Base-by-base conservation (phyloP, 768 basidiomycete species). In the Mycena vulgaris region DNA sequence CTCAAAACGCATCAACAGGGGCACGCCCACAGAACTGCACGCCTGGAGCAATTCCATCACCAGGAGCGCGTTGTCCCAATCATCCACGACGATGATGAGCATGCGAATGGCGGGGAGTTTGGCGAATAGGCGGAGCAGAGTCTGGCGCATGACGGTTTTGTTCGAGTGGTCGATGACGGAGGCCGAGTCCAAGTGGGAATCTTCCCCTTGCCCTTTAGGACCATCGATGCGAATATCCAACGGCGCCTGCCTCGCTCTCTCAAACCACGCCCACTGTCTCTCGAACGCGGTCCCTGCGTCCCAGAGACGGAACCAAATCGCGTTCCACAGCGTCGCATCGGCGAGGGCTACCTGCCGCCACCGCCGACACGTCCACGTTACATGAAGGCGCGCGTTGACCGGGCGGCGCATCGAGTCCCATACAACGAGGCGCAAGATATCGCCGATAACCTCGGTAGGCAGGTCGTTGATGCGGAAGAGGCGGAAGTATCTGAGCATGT, bases 361-460 rank as follows among this genome's bases (percentile, higher is more conserved):
- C 48, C 79, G 80, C 63, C 78, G 81, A 75, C 90, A 93, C 19
- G 89, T 85, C 84, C 87, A 89, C 13, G 90, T 89, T 65, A 93
- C 75, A 59, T 74, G 75, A 37, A 89, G 75, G 51, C 91, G 89
- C 65, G 68, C 74, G 14, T 68, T 59, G 27, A 86, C 78, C 14
- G 58, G 51, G 21, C 30, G 84, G 82, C 14, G 75, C 68, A 2
- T 68, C 62, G 14, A 84, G 39, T 16, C 14, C 39, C 39, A 39
- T 40, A 83, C 83, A 39, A 88, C 85, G 74, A 82, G 81, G 66
- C 88, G 90, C 74, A 94, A 88, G 71, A 94, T 90, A 65, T 88
- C 85, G 79, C 78, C 80, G 66, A 93, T 79, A 61, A 94, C 89
- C 76, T 94, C 93, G 37, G 82, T 77, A 3, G 93, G 93, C 5